Evolutionary conservation across 164 flowering plant genomes (phyloP), one percentile per base, ranked within the genome.

Genomic region (Saururus chinensis): DNA sequence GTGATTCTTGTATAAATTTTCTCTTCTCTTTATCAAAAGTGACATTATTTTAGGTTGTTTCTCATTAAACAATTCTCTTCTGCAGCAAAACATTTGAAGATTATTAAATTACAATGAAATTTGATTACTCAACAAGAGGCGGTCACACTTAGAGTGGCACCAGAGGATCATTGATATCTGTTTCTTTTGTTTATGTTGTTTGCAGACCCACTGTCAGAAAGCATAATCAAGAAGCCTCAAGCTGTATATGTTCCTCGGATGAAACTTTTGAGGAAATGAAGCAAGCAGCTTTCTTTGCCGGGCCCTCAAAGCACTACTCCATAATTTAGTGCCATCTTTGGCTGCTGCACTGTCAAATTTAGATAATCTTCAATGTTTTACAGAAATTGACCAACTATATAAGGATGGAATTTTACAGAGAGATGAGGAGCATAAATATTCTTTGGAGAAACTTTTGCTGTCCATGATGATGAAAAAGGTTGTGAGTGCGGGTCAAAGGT

Each of bases 191-290:
- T 4, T 7, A 4, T 69, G 53, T 49, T 68, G 64, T 49, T 40
- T 62, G 54, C 77, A 92, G 98, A 88, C 78, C 85, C 84, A 49
- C 52, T 48, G 23, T 77, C 71, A 30, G 98, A 92, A 75, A 87
- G 81, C 59, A 82, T 92, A 81, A 62, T 80, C 25, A 92, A 87
- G 67, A 86, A 89, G 76, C 92, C 95, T 1, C 74, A 79, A 75
- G 86, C 92, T 14, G 82, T 92, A 0, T 92, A 92, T 69, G 97
- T 93, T 61, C 98, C 98, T 49, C 79, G 96, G 98, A 93, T 64
- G 98, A 93, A 76, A 74, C 86, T 19, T 93, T 93, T 66, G 97
- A 88, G n/a, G n/a, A n/a, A n/a, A n/a, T n/a, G n/a, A n/a, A n/a
- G n/a, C n/a, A n/a, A n/a, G n/a, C n/a, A n/a, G 78, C 89, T 19